Evolutionary conservation across 2,329 filamentous ascomycete genomes (phyloP).

Genomic region (Ophiostoma sp.): DNA sequence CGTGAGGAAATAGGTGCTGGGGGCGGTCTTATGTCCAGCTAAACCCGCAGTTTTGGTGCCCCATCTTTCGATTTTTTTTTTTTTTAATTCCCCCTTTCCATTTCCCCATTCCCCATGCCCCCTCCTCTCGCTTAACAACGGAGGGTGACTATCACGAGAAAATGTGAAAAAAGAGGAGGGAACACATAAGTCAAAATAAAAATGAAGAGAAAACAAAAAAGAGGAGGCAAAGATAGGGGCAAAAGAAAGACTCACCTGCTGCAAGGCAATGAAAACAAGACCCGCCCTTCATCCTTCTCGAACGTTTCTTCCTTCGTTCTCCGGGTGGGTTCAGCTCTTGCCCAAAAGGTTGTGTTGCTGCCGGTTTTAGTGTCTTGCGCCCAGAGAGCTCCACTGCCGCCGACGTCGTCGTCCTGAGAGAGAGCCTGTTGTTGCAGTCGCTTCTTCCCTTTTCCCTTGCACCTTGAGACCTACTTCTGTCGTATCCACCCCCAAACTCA

Average conservation of each 20-base stretch:
- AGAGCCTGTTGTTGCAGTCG: neutral
- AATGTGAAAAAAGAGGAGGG: neutral
- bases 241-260: neutral
- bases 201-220: neutral
- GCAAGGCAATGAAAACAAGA: neutral
- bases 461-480: neutral
- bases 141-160: neutral
- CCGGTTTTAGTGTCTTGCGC: neutral
- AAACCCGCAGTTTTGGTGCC: neutral
- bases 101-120: constrained; percentile 12
- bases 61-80: constrained; percentile 4
- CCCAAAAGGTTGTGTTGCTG: neutral
- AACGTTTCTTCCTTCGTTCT: constrained; percentile 1
- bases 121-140: neutral
- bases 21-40: constrained; percentile 11
- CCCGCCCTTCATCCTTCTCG: neutral
- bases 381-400: constrained; percentile 5
- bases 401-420: neutral
- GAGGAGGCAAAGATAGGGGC: neutral
- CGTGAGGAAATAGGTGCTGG: neutral
- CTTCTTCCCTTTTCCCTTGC: neutral
- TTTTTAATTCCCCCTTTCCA: neutral
- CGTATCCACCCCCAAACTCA: constrained; percentile 11
- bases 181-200: neutral
- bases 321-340: neutral